Conservation (phyloP, 2,329 filamentous ascomycete species). For the Xylariaceae sp. region DNA sequence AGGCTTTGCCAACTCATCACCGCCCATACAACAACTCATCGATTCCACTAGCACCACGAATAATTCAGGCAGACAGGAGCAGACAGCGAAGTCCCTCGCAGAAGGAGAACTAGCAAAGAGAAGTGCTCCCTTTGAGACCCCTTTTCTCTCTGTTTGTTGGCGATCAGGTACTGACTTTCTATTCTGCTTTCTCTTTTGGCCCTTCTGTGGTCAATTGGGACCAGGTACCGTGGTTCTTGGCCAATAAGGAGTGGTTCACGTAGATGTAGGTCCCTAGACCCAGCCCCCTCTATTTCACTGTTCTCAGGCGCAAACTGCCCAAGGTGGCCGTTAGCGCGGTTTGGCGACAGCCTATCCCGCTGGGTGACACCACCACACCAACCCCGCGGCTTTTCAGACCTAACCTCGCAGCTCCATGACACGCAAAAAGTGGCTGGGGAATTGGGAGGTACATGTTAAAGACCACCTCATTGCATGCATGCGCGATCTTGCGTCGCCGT, state of each 20-base stretch:
- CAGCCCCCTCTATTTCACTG: neutral
- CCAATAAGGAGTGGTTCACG: neutral
- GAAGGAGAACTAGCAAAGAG: slow-evolving; percentile 1
- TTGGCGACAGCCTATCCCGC: neutral
- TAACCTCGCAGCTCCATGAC: slow-evolving; percentile 10
- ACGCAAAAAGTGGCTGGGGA: slow-evolving; percentile 27
- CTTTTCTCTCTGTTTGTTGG: neutral
- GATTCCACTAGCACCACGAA: neutral
- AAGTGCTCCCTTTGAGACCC: neutral
- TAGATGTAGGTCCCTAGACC: neutral
- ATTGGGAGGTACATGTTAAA: slow-evolving; percentile 20
- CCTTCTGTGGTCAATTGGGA: too few species aligned
- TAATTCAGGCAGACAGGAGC: slow-evolving; percentile 8
- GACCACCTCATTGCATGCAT: slow-evolving; percentile 26
- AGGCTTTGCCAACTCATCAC: slow-evolving; percentile 28
- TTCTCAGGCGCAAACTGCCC: neutral
- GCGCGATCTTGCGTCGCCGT: slow-evolving; percentile 7
- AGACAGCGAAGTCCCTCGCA: slow-evolving; percentile 10
- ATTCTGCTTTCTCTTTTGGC: too few species aligned
- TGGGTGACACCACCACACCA: slow-evolving; percentile 17
- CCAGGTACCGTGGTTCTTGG: neutral
- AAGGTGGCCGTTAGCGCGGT: neutral
- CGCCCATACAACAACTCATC: neutral
- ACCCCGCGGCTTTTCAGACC: slow-evolving; percentile 30
- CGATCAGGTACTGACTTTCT: neutral